Evolutionary conservation across 768 basidiomycete species (phyloP), one percentile per base, ranked within the genome.

Genomic region (Piloderma croceum): DNA sequence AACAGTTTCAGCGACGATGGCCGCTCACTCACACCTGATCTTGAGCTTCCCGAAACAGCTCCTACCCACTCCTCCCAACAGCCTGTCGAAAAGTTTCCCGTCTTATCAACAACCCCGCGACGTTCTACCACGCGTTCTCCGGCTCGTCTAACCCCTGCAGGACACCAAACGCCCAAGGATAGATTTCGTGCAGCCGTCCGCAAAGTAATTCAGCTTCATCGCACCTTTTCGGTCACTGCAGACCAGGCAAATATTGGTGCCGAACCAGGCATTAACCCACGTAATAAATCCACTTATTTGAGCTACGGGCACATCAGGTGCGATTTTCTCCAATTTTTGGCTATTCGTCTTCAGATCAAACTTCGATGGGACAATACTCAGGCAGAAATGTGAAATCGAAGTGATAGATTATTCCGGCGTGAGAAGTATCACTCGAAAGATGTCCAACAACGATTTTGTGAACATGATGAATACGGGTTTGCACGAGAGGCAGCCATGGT

Each of bases 221-320:
- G 75, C 13, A 73, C 77, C 25, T 70, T 76, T 19, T 55, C 56
- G 2, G 10, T 62, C 53, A 41, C 49, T 10, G 53, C 60, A 9
- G 62, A 63, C 3, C 59, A 65, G 24, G 58, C 10, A 9, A 15
- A 15, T 29, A 29, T 77, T 24, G 83, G 83, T 15, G 83, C 78
- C 11, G 83, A 86, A 52, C 83, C 81, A 7, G 83, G 83, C 45
- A 62, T 83, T 22, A 79, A 85, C 60, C 79, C 81, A 15, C 74
- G 80, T 21, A 72, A 78, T 12, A 65, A 69, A 3, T 73, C 73
- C 33, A 74, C 81, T 3, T 70, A 73, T 46, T 51, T 74, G 6
- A 61, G 65, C 31, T 85, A 76, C 49, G 74, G 75, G 4, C 69
- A 78, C 43, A 71, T 85, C 49, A 63, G n/a, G n/a, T n/a, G n/a